Base-by-base conservation (phyloP, 2,329 filamentous ascomycete genomes). In the Whalleya microplaca region DNA sequence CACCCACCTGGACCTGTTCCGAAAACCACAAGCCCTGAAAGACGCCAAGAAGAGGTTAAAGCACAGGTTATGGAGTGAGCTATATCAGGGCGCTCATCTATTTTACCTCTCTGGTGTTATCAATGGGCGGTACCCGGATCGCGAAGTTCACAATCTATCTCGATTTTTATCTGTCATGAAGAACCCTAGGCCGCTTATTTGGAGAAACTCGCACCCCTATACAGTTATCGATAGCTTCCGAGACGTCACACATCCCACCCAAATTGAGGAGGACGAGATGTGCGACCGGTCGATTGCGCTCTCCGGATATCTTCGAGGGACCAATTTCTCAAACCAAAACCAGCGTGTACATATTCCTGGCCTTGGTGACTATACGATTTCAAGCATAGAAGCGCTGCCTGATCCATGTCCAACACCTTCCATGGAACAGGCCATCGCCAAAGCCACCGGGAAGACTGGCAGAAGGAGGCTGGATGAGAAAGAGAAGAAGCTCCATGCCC, bases 111-210 rank as follows among this genome's bases (percentile, higher is more conserved):
- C 92, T 1, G 95, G 95, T 68, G 93, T 99, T 37, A 90, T 98
- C 66, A 99, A 99, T 73, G 95, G 95, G 42, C 84, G 95, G 62
- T 99, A 99, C 69, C 96, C 95, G 0, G 95, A 99, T 73, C 87
- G 96, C 62, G 96, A 99, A 75, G 87, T 99, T 16, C 91, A 98
- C 77, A 99, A 99, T 70, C 76, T 99, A 51, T 96, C 92, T 14
- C 86, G 96, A 53, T 99, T 99, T 73, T 81, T 99, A 64, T 96
- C 91, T 19, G 92, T 99, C 64, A 99, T 99, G 96, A 99, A 99
- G 81, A 99, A 96, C 71, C 94, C 96, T 3, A 84, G 95, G 56
- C 95, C 95, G n/a, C 80, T 99, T 27, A 82, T 99, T 42, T 99
- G 95, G 94, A 85, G 96, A 57, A 99, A 99, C 72, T 90, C 91